Conservation (phyloP, 116 monocot species). For the Trichopus zeylanicus region DNA sequence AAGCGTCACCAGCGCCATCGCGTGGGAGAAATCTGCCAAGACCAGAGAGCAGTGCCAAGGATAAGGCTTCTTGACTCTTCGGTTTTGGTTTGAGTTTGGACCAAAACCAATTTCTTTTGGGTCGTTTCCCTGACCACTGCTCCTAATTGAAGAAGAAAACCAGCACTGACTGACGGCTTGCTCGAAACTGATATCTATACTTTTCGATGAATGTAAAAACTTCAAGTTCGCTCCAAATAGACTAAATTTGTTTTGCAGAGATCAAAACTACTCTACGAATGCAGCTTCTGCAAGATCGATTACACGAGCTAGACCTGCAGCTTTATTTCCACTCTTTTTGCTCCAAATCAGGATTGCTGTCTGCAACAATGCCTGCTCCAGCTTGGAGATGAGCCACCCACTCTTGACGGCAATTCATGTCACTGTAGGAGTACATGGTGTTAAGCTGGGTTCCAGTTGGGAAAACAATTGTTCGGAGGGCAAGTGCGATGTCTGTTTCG, state of each 20-base stretch:
- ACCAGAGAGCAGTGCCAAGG: too few relatives aligned
- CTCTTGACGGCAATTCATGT: conserved; percentile 37
- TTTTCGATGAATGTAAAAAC: too few relatives aligned
- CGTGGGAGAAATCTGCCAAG: too few relatives aligned
- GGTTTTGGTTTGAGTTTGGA: too few relatives aligned
- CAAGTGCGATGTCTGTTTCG: conserved; percentile 69
- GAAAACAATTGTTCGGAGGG: conserved; percentile 80
- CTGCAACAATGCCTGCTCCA: conserved; percentile 54
- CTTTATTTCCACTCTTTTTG: conserved; percentile 54
- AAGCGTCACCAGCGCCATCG: conserved; percentile 21
- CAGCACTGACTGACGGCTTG: too few relatives aligned
- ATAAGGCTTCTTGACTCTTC: too few relatives aligned
- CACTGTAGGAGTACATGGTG: conserved; percentile 56
- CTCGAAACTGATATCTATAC: too few relatives aligned
- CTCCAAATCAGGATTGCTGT: conserved; percentile 50
- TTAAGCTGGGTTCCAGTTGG: conserved; percentile 35
- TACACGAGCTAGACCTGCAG: conserved; percentile 36
- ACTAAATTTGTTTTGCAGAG: too few relatives aligned
- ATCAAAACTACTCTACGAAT: conserved; percentile 14
- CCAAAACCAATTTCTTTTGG: too few relatives aligned
- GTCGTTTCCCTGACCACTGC: too few relatives aligned
- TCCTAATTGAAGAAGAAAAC: too few relatives aligned
- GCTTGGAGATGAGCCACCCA: conserved; percentile 92
- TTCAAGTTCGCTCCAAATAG: too few relatives aligned
- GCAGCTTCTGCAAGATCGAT: conserved; percentile 46